Base-by-base conservation (phyloP, 208 protist genomes). In the Acanthamoeba castellanii region DNA sequence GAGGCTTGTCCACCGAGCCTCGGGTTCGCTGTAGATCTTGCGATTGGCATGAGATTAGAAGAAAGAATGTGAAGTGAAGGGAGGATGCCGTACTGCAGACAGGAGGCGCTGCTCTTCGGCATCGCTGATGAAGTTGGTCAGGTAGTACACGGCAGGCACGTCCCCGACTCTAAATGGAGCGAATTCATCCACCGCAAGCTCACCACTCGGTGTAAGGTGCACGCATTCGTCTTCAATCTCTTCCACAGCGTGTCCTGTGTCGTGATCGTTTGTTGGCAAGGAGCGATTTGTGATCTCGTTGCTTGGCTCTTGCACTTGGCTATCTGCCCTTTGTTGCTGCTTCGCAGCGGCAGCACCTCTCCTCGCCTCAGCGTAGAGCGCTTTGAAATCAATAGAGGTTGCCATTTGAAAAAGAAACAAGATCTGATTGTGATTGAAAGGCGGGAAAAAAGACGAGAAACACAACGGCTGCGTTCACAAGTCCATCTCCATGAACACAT, bases 401-500 rank as follows among this genome's bases (percentile, higher is more conserved):
- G 76, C 32, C 34, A 85, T 85, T 22, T 2, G 8, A 78, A 42
- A 78, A 34, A 32, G 27, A 32, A 74, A 37, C 2, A 4, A 74
- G 13, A 32, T 78, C 37, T 66, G 22, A 25, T 66, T 66, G 6
- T n/a, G 13, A 18, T 18, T 27, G 22, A 76, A 18, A 14, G n/a
- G 18, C 3, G 27, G n/a, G 64, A 76, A 76, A 76, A 76, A 18
- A 18, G 18, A n/a, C 32, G 68, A 76, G 30, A 42, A 76, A 76
- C 9, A 42, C 27, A 25, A 34, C n/a, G n/a, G 20, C 34, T 1
- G 22, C 13, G 14, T 20, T 76, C 27, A 76, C 13, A 85, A 32
- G n/a, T 59, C 9, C 34, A 85, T 47, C 76, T 85, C 76, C 76
- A 85, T 85, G 45, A 57, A 85, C 27, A 85, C 76, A 57, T 85